phyloP scores from a whole-genome alignment of 345 rosid species.

The Microcos paniculata region DNA sequence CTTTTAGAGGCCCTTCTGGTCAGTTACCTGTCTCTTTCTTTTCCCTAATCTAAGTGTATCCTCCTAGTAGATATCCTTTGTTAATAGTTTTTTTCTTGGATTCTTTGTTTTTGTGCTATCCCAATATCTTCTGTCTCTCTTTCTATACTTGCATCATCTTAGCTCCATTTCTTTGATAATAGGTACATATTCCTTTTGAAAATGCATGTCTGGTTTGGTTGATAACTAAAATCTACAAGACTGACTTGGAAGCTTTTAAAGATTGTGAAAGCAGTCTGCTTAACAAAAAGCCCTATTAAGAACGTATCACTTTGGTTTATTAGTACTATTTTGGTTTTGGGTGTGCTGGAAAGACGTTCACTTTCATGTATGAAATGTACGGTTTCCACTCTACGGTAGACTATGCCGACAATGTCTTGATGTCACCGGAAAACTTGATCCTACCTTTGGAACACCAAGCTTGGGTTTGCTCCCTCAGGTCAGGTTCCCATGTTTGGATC shows the following conservation, averaged over 20 bases:
- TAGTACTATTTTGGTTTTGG: background rate
- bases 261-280: too few species aligned
- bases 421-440: conserved; percentile 71
- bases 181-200: background rate
- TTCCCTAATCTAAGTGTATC: conserved; percentile 7
- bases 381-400: conserved; percentile 53
- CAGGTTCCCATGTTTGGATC: conserved; percentile 63
- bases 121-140: conserved; percentile 3
- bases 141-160: conserved; percentile 8
- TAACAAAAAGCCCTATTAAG: too few species aligned
- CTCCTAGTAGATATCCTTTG: background rate
- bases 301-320: background rate
- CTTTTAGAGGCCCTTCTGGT: conserved; percentile 51
- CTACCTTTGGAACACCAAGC: conserved; percentile 48
- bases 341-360: background rate
- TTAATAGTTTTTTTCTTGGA: conserved; percentile 6
- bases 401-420: conserved; percentile 52
- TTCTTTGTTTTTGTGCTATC: conserved; percentile 33
- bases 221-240: background rate
- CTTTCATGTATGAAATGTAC: conserved; percentile 75
- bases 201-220: conserved; percentile 7
- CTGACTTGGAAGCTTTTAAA: background rate
- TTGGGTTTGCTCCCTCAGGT: conserved; percentile 38
- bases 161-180: too few species aligned
- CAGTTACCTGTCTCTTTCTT: conserved; percentile 23